Evolutionary conservation across 2,329 filamentous ascomycete species (phyloP).

Genomic region (Trichoderma atrobrunneum): DNA sequence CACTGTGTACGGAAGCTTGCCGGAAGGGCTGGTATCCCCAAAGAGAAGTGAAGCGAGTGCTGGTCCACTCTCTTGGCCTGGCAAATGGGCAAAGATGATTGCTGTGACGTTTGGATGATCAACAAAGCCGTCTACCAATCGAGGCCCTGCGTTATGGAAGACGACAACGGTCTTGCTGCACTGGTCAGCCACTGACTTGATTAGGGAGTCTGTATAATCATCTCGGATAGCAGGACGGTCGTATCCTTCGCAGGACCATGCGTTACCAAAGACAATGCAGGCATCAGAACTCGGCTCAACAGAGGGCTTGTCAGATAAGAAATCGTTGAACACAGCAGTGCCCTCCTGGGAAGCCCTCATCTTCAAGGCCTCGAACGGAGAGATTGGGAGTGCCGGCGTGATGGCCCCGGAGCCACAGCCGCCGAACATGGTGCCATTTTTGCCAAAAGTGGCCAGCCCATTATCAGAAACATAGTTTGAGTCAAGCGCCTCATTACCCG

Average conservation of each 20-base stretch:
- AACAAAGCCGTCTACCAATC: slow-evolving; percentile 59
- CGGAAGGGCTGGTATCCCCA: slow-evolving; percentile 55
- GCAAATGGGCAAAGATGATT: slow-evolving; percentile 62
- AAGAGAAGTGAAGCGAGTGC: slow-evolving; percentile 57
- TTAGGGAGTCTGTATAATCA: slow-evolving; percentile 59
- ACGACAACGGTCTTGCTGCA: slow-evolving; percentile 64
- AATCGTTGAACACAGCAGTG: slow-evolving; percentile 60
- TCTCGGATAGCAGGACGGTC: slow-evolving; percentile 62
- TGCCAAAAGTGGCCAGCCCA: slow-evolving; percentile 33
- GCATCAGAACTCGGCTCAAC: slow-evolving; percentile 56
- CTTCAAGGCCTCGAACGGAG: slow-evolving; percentile 55
- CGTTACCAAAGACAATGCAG: slow-evolving; percentile 66
- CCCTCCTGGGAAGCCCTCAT: slow-evolving; percentile 52
- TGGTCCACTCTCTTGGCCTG: slow-evolving; percentile 60
- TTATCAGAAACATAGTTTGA: background rate
- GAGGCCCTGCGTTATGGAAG: slow-evolving; percentile 61
- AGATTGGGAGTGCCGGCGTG: slow-evolving; percentile 45
- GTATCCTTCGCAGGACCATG: slow-evolving; percentile 70
- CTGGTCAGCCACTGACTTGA: slow-evolving; percentile 54
- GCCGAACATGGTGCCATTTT: slow-evolving; percentile 42
- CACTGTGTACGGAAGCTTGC: slow-evolving; percentile 61
- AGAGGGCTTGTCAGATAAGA: slow-evolving; percentile 44
- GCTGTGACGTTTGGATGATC: slow-evolving; percentile 63
- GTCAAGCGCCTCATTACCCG: slow-evolving; percentile 35
- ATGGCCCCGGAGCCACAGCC: slow-evolving; percentile 50